Conservation (phyloP, 1,139 yeast species). For the Nakaseomyces glabratus region DNA sequence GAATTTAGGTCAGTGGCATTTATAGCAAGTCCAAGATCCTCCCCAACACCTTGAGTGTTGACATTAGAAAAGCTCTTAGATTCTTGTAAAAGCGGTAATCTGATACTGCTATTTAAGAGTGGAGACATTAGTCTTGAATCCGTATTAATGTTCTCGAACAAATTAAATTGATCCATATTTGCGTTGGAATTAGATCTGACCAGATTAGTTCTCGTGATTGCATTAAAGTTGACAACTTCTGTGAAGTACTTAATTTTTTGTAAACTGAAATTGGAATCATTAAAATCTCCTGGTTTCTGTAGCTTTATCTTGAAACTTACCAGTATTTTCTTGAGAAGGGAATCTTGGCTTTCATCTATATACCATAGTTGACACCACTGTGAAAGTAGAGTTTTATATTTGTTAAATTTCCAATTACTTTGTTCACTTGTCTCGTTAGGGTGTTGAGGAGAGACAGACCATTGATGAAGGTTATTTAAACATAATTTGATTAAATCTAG, state of each 20-base stretch:
- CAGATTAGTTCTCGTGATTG: slow-evolving; percentile 7
- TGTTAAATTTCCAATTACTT: slow-evolving; percentile 18
- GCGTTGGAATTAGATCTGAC: slow-evolving; percentile 19
- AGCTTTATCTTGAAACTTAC: slow-evolving; percentile 12
- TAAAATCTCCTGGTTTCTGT: slow-evolving; percentile 2
- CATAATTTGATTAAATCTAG: slow-evolving; percentile 23
- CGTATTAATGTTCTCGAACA: slow-evolving; percentile 14
- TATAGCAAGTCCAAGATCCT: no score
- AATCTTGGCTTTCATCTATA: slow-evolving; percentile 13
- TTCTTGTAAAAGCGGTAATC: slow-evolving; percentile 5
- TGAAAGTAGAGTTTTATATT: slow-evolving; percentile 19
- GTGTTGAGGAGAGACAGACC: slow-evolving; percentile 14
- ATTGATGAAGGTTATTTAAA: slow-evolving; percentile 15
- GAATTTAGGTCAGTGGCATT: no score
- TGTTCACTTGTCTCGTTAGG: slow-evolving; percentile 13
- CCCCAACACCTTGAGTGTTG: not conserved
- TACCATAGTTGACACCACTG: slow-evolving; percentile 27
- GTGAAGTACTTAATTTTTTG: slow-evolving; percentile 5
- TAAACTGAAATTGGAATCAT: slow-evolving; percentile 4
- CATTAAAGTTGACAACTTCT: slow-evolving; percentile 4
- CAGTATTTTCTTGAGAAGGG: slow-evolving; percentile 11
- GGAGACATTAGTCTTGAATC: slow-evolving; percentile 7
- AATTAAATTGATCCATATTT: slow-evolving; percentile 25
- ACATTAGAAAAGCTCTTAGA: slow-evolving; percentile 6
- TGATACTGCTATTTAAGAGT: slow-evolving; percentile 9